Evolutionary conservation across 192 early-diverging fungal genomes (phyloP), one percentile per base, ranked within the genome.

Genomic region (Podila clonocystis): DNA sequence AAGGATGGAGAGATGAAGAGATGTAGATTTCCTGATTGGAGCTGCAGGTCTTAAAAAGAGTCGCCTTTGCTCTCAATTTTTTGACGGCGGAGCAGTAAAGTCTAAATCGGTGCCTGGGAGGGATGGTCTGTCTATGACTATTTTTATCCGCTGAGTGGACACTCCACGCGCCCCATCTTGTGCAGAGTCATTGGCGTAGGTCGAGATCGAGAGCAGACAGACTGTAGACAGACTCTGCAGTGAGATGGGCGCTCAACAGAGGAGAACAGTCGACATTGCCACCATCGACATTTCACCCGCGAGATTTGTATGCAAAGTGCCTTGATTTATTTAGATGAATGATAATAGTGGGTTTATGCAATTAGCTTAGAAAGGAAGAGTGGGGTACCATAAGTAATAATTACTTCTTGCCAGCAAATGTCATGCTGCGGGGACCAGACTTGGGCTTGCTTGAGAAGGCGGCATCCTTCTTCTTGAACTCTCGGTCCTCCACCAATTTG

Each of bases 371-470:
- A 12, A 1, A n/a, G n/a, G n/a, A n/a, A n/a, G n/a, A 45, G 11
- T 41, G 9, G 41, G 41, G 9, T 17, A 45, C n/a, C n/a, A n/a
- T 15, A 1, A 2, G 41, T 15, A 4, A 17, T 17, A 15, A 8
- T 8, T 3, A 45, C 15, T 45, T 15, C 41, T 45, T 45, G 41
- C 41, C 38, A 20, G 33, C 29, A 55, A 73, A 80, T 24, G 70
- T 80, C 77, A 80, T 80, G 31, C 77, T 80, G 67, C 77, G 77
- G 13, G 77, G 50, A 4, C 77, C 77, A 29, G 77, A 80, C 62
- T 80, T 80, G 36, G 77, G 77, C 20, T 57, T 65, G 34, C 77
- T 70, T 11, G 77, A 73, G 38, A 80, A 69, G 1, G 57, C 26
- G 19, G 77, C 77, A 29, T 80, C 77, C 67, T 73, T 80, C 70